Evolutionary conservation across 441 rosid genomes (phyloP).

Genomic region (Erysimum cheiri): DNA sequence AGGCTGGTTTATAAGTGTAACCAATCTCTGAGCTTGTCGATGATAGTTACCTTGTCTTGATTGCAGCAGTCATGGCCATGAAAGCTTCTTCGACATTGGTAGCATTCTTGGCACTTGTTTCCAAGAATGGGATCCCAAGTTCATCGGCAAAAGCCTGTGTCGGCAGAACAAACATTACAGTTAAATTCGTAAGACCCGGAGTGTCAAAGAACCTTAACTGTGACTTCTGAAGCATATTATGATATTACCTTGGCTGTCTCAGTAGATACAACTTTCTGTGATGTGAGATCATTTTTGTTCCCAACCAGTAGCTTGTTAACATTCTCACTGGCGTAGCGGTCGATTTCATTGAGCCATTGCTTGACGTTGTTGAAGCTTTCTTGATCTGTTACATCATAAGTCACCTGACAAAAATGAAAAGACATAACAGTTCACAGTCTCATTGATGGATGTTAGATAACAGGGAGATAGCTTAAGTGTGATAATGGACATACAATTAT

Average conservation of each 20-base stretch:
- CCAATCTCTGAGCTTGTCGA: background rate
- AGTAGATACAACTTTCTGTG: conserved; percentile 77
- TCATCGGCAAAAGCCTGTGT: conserved; percentile 74
- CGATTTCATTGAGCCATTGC: conserved; percentile 90
- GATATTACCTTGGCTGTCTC: conserved; percentile 78
- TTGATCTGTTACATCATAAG: conserved; percentile 65
- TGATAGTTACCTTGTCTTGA: conserved; percentile 58
- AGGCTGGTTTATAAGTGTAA: background rate
- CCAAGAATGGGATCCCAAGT: conserved; percentile 73
- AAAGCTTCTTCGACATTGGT: conserved; percentile 75
- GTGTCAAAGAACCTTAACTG: conserved; percentile 9
- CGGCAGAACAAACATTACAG: conserved; percentile 13
- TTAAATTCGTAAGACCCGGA: background rate
- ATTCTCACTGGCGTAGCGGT: conserved; percentile 83
- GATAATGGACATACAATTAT: conserved; percentile 65
- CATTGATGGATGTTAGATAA: conserved; percentile 8
- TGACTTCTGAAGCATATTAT: background rate
- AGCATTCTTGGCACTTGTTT: conserved; percentile 74
- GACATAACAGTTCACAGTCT: conserved; percentile 1
- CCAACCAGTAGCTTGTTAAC: conserved; percentile 91
- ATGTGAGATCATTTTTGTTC: conserved; percentile 82
- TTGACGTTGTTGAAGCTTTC: conserved; percentile 92
- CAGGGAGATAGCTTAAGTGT: background rate
- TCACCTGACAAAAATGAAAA: conserved; percentile 45
- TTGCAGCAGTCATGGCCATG: conserved; percentile 76